Evolutionary conservation across 768 basidiomycete species (phyloP).

Genomic region (Ramaria sp.): DNA sequence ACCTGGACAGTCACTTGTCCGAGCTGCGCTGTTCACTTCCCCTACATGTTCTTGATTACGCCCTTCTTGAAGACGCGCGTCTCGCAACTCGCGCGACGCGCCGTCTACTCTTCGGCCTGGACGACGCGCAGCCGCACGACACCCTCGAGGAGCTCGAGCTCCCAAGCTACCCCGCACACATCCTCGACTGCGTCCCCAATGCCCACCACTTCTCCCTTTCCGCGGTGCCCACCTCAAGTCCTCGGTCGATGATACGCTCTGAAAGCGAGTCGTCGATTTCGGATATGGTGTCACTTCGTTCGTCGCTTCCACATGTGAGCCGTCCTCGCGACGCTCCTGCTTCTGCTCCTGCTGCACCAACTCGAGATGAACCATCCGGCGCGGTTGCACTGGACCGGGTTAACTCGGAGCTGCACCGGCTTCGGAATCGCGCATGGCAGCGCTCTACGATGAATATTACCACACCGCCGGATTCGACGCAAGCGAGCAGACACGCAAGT

Average conservation of each 20-base stretch:
- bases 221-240: conserved; percentile 52
- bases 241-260: conserved; percentile 35
- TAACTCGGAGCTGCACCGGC: conserved; percentile 61
- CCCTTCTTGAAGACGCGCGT: conserved; percentile 66
- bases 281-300: conserved; percentile 4
- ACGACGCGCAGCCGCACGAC: conserved; percentile 23
- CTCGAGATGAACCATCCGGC: background rate
- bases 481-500: conserved; percentile 20
- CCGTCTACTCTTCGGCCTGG: conserved; percentile 47
- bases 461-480: conserved; percentile 19
- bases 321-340: background rate
- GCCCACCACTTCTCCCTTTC: conserved; percentile 59
- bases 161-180: conserved; percentile 82
- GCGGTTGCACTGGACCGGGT: conserved; percentile 52
- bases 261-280: too few relatives aligned
- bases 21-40: conserved; percentile 94
- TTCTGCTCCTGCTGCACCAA: too few relatives aligned
- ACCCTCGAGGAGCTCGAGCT: conserved; percentile 63
- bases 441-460: conserved; percentile 9
- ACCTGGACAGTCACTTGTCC: conserved; percentile 85
- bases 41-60: conserved; percentile 67
- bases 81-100: conserved; percentile 64
- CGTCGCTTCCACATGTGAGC: background rate
- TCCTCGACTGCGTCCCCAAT: conserved; percentile 81
- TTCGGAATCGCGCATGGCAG: conserved; percentile 28